Percentiles rank a stretch among this genome's conserved stretches.
These are phyloP conservation scores for Leccinum subrobustum DNA, from an alignment of 1,284 basidiomycete genomes.

Conservation along the genomic window DNA sequence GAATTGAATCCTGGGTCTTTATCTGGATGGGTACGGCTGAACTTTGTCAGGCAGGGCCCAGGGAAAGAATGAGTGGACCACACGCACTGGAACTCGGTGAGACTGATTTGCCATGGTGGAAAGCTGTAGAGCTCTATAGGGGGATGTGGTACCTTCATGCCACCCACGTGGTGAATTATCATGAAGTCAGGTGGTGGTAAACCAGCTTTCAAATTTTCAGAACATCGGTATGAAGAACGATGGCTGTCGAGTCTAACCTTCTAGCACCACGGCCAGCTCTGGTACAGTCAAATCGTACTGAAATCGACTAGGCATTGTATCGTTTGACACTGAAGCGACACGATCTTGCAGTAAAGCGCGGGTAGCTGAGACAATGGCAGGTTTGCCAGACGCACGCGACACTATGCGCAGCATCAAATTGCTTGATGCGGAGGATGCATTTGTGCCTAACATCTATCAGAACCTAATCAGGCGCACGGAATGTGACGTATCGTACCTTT, in stretches of 20 bases:
- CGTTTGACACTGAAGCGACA: conserved; percentile 5
- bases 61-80: neutral
- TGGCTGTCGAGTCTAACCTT: conserved; percentile 45
- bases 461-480: neutral
- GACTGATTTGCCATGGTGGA: conserved; percentile 75
- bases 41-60: neutral
- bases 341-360: conserved; percentile 33
- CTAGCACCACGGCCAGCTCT: conserved; percentile 49
- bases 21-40: conserved; percentile 27
- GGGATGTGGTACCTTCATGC: conserved; percentile 35
- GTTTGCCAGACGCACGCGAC: conserved; percentile 51
- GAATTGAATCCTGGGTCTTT: conserved; percentile 2
- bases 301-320: conserved; percentile 7
- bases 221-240: conserved; percentile 1
- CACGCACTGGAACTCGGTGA: conserved; percentile 75
- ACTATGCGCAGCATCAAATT: conserved; percentile 43
- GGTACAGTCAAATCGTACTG: conserved; percentile 42
- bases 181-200: conserved; percentile 71
- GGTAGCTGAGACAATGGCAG: conserved; percentile 46
- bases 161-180: conserved; percentile 61
- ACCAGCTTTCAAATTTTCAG: conserved; percentile 38
- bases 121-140: conserved; percentile 69
- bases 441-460: conserved; percentile 16
- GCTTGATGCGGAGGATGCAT: conserved; percentile 10
- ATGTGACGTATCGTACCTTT: conserved; percentile 22